Evolutionary conservation across 1,284 basidiomycete genomes (phyloP), one percentile per base, ranked within the genome.

Genomic region (Leccinum idahoense): DNA sequence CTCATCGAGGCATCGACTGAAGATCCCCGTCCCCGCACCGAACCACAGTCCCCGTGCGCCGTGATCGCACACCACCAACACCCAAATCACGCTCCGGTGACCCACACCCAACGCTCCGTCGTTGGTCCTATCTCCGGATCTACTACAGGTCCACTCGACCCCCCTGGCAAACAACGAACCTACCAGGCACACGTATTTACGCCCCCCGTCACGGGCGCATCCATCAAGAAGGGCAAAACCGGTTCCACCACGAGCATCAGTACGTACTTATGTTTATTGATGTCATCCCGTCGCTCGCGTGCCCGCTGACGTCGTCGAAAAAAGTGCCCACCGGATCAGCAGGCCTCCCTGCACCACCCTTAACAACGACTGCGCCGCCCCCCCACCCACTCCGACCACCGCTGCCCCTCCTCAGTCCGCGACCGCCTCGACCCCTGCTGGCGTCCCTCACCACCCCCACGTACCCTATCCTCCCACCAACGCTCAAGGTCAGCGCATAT

Each of bases 101-200:
- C 68, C 0, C 65, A 65, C 58, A 57, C n/a, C 12, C 72, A 74
- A 46, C 68, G 72, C 2, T 67, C 71, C 2, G 62, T 67, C 29
- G 64, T 70, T 1, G 20, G 58, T 14, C 68, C 70, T n/a, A 1
- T 71, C 18, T 20, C 69, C 0, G 51, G 62, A 1, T 60, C 66
- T 6, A 57, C 68, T 2, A 64, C 72, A 15, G 75, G 78, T 5
- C 77, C 76, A 5, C 71, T 76, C 11, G 68, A 74, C 2, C 76
- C 76, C 20, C 75, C 76, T 10, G 75, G 77, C 53, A 78, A 81
- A 64, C 72, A 79, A 15, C 76, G 80, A 59, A 80, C 80, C 57
- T 84, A 83, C 66, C 84, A 86, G 67, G 86, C 85, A 0, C 87
- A 89, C 70, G 82, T 87, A 4, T 89, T 89, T 69, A 85, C 86